These are phyloP conservation scores for Steccherinum ochraceum DNA, from an alignment of 768 basidiomycete species.

Conservation along the genomic window DNA sequence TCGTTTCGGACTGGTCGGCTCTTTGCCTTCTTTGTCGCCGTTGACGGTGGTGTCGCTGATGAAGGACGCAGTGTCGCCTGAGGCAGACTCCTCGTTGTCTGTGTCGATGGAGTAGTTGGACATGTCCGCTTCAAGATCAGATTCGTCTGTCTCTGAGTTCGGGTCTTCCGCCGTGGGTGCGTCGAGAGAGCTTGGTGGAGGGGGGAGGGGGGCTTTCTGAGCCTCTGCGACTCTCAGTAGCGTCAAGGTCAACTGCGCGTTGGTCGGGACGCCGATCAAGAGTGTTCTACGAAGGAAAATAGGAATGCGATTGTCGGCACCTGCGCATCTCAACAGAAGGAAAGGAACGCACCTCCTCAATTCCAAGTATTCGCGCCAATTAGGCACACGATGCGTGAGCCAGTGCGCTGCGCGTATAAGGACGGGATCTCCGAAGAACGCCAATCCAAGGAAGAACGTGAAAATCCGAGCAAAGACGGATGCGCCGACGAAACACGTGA, in stretches of 20 bases:
- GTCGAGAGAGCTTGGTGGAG: conserved; percentile 21
- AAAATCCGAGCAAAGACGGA: conserved; percentile 24
- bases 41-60: conserved; percentile 26
- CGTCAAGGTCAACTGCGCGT: conserved; percentile 36
- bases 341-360: conserved; percentile 27
- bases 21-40: conserved; percentile 5
- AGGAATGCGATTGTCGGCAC: background rate
- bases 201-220: conserved; percentile 32
- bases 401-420: conserved; percentile 21
- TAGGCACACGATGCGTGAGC: conserved; percentile 27
- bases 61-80: no score
- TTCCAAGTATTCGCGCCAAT: conserved; percentile 31
- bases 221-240: conserved; percentile 35
- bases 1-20: conserved; percentile 3
- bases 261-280: conserved; percentile 35
- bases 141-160: conserved; percentile 7
- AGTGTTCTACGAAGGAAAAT: conserved; percentile 23
- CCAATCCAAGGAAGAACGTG: conserved; percentile 27
- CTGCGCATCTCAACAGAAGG: background rate
- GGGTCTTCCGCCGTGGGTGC: conserved; percentile 9
- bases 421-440: conserved; percentile 35
- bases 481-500: conserved; percentile 24
- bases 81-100: conserved; percentile 32
- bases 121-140: conserved; percentile 15
- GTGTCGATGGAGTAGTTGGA: conserved; percentile 36